Conservation (phyloP, 1,284 basidiomycete genomes). For the Gymnopus androsaceus region DNA sequence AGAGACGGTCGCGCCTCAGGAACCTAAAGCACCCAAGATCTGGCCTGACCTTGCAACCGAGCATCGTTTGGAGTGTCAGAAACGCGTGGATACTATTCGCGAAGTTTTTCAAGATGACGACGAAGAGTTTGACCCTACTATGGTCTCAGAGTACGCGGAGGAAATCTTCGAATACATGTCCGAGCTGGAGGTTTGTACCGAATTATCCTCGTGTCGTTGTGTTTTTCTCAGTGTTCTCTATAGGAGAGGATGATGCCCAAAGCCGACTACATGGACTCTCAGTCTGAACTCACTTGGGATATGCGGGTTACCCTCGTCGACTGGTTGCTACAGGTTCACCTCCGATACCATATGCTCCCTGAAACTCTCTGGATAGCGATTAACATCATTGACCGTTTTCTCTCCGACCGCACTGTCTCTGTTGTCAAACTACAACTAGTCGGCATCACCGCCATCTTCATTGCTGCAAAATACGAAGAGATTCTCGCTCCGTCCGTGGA, state of each 20-base stretch:
- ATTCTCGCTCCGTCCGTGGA: constrained; percentile 93
- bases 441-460: constrained; percentile 95
- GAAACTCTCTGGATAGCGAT: constrained; percentile 98
- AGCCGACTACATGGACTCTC: constrained; percentile 92
- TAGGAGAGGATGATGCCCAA: constrained; percentile 90
- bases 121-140: constrained; percentile 89
- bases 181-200: constrained; percentile 76
- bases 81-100: constrained; percentile 68
- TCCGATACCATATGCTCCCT: constrained; percentile 96
- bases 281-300: constrained; percentile 93
- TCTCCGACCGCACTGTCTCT: constrained; percentile 90
- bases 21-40: constrained; percentile 46
- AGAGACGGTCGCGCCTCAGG: constrained; percentile 33
- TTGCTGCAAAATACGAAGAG: constrained; percentile 99
- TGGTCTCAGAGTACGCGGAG: constrained; percentile 98
- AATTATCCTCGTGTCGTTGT: constrained; percentile 1
- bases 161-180: constrained; percentile 98
- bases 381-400: constrained; percentile 98
- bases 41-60: constrained; percentile 74
- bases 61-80: constrained; percentile 54
- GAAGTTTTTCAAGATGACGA: constrained; percentile 77
- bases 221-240: constrained; percentile 19
- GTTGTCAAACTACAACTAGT: constrained; percentile 96
- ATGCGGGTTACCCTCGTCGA: constrained; percentile 97
- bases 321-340: constrained; percentile 97